These are phyloP conservation scores for Fraxinus sp. DNA, from an alignment of 305 asterid species.

Conservation along the genomic window DNA sequence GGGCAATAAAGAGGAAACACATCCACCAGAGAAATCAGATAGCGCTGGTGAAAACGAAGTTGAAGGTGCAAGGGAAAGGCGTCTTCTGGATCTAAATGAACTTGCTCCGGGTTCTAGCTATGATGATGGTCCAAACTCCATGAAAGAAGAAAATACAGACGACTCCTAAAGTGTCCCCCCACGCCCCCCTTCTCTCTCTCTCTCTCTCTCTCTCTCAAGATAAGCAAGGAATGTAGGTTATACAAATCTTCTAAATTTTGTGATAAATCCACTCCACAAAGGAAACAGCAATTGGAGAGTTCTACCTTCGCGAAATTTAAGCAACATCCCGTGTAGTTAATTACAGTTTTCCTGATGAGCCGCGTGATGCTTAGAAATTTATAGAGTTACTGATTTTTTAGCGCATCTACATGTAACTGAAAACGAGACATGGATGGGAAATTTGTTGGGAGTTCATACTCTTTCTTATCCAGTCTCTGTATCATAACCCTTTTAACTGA, in stretches of 20 bases:
- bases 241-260: conserved; percentile 28
- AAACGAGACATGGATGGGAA: conserved; percentile 36
- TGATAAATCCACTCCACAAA: conserved; percentile 18
- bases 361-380: conserved; percentile 33
- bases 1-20: conserved; percentile 13
- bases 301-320: conserved; percentile 40
- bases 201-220: neutral
- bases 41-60: conserved; percentile 16
- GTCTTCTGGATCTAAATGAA: conserved; percentile 38
- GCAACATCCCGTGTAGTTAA: conserved; percentile 33
- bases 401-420: conserved; percentile 27
- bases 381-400: conserved; percentile 56
- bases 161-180: conserved; percentile 36
- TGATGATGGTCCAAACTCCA: conserved; percentile 68
- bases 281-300: conserved; percentile 32
- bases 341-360: conserved; percentile 33
- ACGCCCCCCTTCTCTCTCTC: neutral
- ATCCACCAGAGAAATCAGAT: neutral
- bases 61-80: conserved; percentile 21
- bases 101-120: conserved; percentile 90
- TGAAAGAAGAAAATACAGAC: conserved; percentile 50
- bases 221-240: conserved; percentile 25
- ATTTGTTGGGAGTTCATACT: conserved; percentile 26
- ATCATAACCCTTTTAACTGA: conserved; percentile 41
- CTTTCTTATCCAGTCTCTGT: conserved; percentile 42